Evolutionary conservation across 2,329 filamentous ascomycete genomes (phyloP), one percentile per base, ranked within the genome.

Genomic region (Trichoderma simmonsii): DNA sequence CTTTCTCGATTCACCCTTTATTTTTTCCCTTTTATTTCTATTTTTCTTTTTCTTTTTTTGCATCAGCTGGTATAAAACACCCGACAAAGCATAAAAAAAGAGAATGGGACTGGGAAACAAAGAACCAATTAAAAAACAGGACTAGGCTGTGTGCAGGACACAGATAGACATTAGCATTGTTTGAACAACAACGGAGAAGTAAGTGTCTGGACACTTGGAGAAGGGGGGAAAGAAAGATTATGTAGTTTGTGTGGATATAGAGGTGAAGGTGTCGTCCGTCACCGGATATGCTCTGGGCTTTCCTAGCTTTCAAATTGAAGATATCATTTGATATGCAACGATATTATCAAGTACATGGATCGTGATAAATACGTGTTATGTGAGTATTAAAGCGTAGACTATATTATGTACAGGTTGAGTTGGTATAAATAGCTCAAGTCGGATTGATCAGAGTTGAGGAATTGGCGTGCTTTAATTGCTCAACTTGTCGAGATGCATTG

Each of bases 191-290:
- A 75, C 70, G 73, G 71, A 73, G 76, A 72, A 76, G 74, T 75
- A 73, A 76, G 74, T 76, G 76, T 67, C 66, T 74, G 72, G 68
- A 71, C 73, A 74, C 71, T 72, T 74, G 72, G 75, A 73, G 74
- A 70, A 48, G 56, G 66, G 43, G 26, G 57, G 34, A 39, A 54
- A 28, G 57, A 62, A 34, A 26, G 67, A 69, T 75, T 75, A 34
- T 26, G 57, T 60, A 60, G 66, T 77, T 76, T 77, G 79, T 77
- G 79, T 80, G 80, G 78, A 78, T 78, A 81, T 83, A 84, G 82
- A 85, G 75, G 77, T 74, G 79, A 77, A 75, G 75, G 78, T 78
- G 78, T 80, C 79, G 78, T 83, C 81, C 79, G 81, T 80, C 81
- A 78, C 82, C 80, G 82, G 82, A 83, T 83, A 76, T 73, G 39